Evolutionary conservation across 2,329 filamentous ascomycete species (phyloP).

Genomic region (Ascomycota sp.): DNA sequence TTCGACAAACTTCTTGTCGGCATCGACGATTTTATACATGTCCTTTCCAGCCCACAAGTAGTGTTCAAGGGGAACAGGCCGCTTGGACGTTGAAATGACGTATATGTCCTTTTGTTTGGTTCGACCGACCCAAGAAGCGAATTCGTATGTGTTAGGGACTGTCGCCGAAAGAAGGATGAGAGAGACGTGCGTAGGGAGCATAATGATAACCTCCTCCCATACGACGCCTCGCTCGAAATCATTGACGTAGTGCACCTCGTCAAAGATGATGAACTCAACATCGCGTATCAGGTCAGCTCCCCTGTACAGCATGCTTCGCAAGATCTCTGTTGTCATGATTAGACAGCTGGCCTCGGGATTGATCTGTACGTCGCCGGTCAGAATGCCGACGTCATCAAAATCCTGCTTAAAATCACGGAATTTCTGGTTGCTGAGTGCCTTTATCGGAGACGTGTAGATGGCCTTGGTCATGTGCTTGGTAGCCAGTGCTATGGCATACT

Average conservation of each 20-base stretch:
- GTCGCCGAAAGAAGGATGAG: slow-evolving; percentile 89
- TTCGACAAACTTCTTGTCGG: slow-evolving; percentile 79
- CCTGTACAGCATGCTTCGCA: slow-evolving; percentile 93
- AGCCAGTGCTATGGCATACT: slow-evolving; percentile 90
- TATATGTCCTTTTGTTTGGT: slow-evolving; percentile 99
- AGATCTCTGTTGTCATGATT: slow-evolving; percentile 98
- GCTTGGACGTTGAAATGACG: slow-evolving; percentile 91
- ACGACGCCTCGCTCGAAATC: slow-evolving; percentile 90
- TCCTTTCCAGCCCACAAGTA: slow-evolving; percentile 89
- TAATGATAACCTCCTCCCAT: slow-evolving; percentile 99
- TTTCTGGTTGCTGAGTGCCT: slow-evolving; percentile 95
- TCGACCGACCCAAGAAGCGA: slow-evolving; percentile 92
- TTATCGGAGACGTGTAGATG: slow-evolving; percentile 97
- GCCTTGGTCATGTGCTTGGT: slow-evolving; percentile 99
- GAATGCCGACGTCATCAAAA: slow-evolving; percentile 90
- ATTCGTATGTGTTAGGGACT: slow-evolving; percentile 92
- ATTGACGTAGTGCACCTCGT: slow-evolving; percentile 98
- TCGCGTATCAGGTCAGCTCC: slow-evolving; percentile 91
- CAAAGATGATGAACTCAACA: slow-evolving; percentile 96
- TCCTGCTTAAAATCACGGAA: slow-evolving; percentile 81
- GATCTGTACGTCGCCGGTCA: slow-evolving; percentile 96
- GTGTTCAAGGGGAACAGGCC: slow-evolving; percentile 86
- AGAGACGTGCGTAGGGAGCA: slow-evolving; percentile 93
- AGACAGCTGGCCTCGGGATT: slow-evolving; percentile 92
- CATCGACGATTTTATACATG: slow-evolving; percentile 85